A percentile compares a stretch with the other conserved stretches of the same genome.
Conservation (phyloP, 805 yeast genomes). For the Dipodascopsis uninucleata region DNA sequence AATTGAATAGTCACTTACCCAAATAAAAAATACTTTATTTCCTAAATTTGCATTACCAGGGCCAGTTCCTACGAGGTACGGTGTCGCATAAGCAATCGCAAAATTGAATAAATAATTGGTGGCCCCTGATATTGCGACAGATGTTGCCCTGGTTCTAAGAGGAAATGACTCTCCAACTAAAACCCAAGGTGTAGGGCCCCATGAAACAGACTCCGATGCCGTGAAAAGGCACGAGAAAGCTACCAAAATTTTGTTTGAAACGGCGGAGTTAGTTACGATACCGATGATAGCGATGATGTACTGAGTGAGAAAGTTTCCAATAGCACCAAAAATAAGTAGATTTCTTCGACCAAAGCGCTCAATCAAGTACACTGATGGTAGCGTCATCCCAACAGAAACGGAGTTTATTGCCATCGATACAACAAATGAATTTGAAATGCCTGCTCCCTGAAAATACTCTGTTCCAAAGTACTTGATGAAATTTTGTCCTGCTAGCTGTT, state of each 20-base stretch:
- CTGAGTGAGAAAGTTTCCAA: constrained; percentile 64
- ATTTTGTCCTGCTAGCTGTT: constrained; percentile 87
- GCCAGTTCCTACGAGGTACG: constrained; percentile 40
- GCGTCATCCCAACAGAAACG: constrained; percentile 72
- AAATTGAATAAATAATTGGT: constrained; percentile 18
- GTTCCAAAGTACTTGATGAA: constrained; percentile 89
- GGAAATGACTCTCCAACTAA: constrained; percentile 25
- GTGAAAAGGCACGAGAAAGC: constrained; percentile 59
- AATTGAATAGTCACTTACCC: constrained; percentile 4
- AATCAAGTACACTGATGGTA: constrained; percentile 77
- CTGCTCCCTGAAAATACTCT: constrained; percentile 71
- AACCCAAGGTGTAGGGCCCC: constrained; percentile 76
- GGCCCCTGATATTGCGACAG: constrained; percentile 17
- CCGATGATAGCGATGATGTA: constrained; percentile 69
- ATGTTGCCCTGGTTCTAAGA: constrained; percentile 20
- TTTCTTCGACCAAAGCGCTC: constrained; percentile 78
- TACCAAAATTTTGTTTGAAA: constrained; percentile 48
- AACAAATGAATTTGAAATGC: constrained; percentile 56
- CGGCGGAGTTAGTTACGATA: constrained; percentile 31
- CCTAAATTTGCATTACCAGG: constrained; percentile 40
- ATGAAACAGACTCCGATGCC: constrained; percentile 72
- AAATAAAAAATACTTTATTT: constrained; percentile 20
- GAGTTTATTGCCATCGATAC: constrained; percentile 76
- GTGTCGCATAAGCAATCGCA: constrained; percentile 37
- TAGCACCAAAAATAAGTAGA: constrained; percentile 66